Evolutionary conservation across 2,329 filamentous ascomycete genomes (phyloP).

Genomic region (Cladophialophora bantiana): DNA sequence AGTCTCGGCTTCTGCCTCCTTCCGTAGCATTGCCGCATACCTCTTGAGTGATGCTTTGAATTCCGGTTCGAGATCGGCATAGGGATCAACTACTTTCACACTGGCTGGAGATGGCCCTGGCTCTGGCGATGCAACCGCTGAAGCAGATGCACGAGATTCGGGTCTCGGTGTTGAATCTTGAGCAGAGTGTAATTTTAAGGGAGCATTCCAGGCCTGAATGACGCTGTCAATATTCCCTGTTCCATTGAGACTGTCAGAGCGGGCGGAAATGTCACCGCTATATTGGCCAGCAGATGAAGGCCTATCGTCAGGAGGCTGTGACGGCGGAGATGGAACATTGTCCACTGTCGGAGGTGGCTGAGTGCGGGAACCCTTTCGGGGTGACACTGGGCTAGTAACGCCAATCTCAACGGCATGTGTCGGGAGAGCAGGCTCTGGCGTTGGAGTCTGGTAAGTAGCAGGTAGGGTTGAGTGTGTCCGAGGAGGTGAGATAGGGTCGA

Average conservation of each 20-base stretch:
- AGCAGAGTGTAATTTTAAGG: constrained; percentile 37
- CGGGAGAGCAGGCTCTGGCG: constrained; percentile 12
- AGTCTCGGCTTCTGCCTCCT: constrained; percentile 56
- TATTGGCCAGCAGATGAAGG: constrained; percentile 22
- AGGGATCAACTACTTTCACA: constrained; percentile 52
- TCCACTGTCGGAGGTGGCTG: constrained; percentile 5
- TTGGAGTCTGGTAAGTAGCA: constrained; percentile 17
- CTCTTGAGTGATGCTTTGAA: constrained; percentile 63
- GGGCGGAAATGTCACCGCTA: constrained; percentile 4
- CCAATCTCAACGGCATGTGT: constrained; percentile 30
- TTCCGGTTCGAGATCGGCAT: constrained; percentile 63
- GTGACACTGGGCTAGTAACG: constrained; percentile 30
- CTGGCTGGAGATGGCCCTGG: constrained; percentile 4
- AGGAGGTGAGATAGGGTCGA: constrained; percentile 16
- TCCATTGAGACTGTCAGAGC: constrained; percentile 31
- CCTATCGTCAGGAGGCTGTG: constrained; percentile 11
- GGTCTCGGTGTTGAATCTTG: constrained; percentile 11
- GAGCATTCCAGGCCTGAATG: constrained; percentile 53
- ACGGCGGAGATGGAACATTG: constrained; percentile 3
- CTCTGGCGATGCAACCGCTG: constrained; percentile 14
- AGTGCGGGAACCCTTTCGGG: constrained; percentile 13
- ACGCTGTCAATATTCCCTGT: constrained; percentile 53
- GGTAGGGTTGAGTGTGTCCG: constrained; percentile 5
- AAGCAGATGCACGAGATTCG: constrained; percentile 24
- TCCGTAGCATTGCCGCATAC: constrained; percentile 62